Evolutionary conservation across 495 filamentous ascomycete species (phyloP), one percentile per base, ranked within the genome.

Genomic region (Geoglossum glabrum): DNA sequence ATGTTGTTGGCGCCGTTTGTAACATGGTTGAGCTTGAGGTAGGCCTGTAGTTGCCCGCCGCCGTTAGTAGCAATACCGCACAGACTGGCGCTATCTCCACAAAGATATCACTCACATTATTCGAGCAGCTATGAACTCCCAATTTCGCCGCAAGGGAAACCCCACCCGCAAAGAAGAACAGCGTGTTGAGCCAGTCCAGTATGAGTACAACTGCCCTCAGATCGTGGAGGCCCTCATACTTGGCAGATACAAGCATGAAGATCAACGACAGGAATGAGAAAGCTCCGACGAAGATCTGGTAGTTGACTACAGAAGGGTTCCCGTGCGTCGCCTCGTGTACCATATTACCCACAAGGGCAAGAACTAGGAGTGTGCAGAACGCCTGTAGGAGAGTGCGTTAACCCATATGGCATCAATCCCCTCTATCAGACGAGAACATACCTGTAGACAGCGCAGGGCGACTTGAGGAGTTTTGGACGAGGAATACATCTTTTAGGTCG

Each of bases 271-370:
- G 63, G 76, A 83, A 78, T 10, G 73, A 77, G 67, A 84, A 84
- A n/a, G 78, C 79, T 25, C 76, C 62, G 26, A 74, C 71, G 66
- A 82, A 85, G 69, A 85, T 82, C 64, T 71, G 65, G 69, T 81
- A 87, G 73, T 86, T 85, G 66, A 79, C 69, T 57, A 72, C 67
- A 15, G 71, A 67, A 0, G 78, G 76, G 70, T 83, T 82, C 43
- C 78, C 78, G 50, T 67, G 56, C 59, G 71, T 69, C 0, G 79
- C 69, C 4, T 74, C 67, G 57, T 72, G 69, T 64, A 86, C 81
- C 72, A 85, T 82, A 70, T 85, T 82, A 61, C 81, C 83, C 57
- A 83, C 63, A 27, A 87, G 71, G 23, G 82, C 76, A 68, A 83
- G 77, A 62, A 82, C 65, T 64, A 86, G 73, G 30, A 86, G 68